Conservation (phyloP, 1,139 yeast species). For the Meyerozyma guilliermondii region DNA sequence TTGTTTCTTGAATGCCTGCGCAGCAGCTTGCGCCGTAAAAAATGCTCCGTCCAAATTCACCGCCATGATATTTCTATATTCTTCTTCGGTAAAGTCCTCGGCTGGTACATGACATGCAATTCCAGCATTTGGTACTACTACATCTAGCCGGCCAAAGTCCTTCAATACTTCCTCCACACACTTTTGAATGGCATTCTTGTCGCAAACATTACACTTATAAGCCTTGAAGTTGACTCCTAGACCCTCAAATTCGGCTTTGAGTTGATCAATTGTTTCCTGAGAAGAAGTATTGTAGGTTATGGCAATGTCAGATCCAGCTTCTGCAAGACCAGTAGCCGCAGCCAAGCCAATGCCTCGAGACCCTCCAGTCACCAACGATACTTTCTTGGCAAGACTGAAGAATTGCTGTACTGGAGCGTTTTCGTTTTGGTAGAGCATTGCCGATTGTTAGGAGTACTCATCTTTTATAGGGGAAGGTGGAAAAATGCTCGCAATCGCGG, state of each 20-base stretch:
- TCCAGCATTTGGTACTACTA: conserved; percentile 27
- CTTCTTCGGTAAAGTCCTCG: conserved; percentile 16
- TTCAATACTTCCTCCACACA: conserved; percentile 18
- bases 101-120: conserved; percentile 15
- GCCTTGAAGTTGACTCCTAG: conserved; percentile 4
- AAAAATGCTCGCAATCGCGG: not conserved
- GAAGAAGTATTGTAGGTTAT: conserved; percentile 4
- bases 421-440: conserved; percentile 6
- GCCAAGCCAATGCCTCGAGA: conserved; percentile 5
- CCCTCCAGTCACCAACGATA: conserved; percentile 4
- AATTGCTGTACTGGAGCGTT: conserved; percentile 2
- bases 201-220: conserved; percentile 12
- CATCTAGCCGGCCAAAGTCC: conserved; percentile 20
- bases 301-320: conserved; percentile 5
- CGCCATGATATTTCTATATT: conserved; percentile 10
- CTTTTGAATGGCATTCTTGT: conserved; percentile 13
- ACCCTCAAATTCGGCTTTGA: conserved; percentile 1
- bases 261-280: not conserved
- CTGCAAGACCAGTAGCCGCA: conserved; percentile 4
- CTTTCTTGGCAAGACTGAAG: conserved; percentile 3
- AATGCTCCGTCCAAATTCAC: conserved; percentile 23
- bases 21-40: conserved; percentile 26
- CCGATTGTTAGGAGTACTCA: not conserved
- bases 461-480: not conserved
- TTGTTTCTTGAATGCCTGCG: conserved; percentile 15